Conservation (phyloP, 208 protist genomes). For the Crithidia acanthocephali region DNA sequence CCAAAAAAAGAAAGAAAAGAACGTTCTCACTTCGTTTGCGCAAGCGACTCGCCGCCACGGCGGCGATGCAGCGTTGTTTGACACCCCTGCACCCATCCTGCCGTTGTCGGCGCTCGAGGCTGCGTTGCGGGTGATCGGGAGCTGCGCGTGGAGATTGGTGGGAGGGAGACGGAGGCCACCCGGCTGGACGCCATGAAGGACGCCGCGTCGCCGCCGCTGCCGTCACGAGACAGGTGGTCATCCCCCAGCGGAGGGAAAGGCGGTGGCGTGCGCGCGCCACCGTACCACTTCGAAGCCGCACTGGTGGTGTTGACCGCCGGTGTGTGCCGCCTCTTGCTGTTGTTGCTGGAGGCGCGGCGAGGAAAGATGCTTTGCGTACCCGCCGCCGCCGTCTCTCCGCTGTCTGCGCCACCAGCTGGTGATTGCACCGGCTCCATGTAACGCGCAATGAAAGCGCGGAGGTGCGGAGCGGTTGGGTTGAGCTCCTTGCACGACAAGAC, state of each 20-base stretch:
- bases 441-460: constrained; percentile 78
- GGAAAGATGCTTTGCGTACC: not conserved
- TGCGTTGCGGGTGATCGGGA: not conserved
- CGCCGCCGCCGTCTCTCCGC: not conserved
- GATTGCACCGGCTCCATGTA: constrained; percentile 56
- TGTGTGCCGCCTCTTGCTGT: not conserved
- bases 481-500: constrained; percentile 85
- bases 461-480: constrained; percentile 55
- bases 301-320: not conserved
- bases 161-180: not conserved
- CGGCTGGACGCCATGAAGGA: not conserved
- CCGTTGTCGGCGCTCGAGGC: not conserved
- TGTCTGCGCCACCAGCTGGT: not conserved
- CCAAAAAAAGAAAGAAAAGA: not conserved
- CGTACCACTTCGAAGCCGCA: constrained; percentile 18
- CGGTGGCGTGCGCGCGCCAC: constrained; percentile 6
- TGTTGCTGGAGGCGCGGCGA: not conserved
- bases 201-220: not conserved
- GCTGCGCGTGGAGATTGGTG: not conserved
- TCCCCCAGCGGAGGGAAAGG: not conserved
- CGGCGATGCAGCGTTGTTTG: constrained; percentile 27
- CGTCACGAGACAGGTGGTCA: not conserved
- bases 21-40: constrained; percentile 6
- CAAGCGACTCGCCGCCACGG: constrained; percentile 7
- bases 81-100: constrained; percentile 17